phyloP scores from a whole-genome alignment of 2,329 filamentous ascomycete species.

The Paecilomyces fulvus region DNA sequence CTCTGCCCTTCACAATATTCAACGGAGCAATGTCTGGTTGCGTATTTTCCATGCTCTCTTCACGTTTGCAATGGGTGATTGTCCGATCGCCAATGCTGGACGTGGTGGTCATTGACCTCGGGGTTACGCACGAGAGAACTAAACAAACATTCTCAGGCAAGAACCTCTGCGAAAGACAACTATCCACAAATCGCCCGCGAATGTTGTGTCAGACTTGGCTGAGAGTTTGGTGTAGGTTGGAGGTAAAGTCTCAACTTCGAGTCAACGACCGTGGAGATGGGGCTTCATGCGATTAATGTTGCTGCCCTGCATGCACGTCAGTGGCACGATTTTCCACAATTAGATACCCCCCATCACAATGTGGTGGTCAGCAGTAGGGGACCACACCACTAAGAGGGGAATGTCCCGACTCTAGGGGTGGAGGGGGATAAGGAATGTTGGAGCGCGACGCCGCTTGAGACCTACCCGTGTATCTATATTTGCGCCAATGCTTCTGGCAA shows the following conservation, averaged over 20 bases:
- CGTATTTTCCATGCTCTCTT: conserved; percentile 24
- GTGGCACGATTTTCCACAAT: conserved; percentile 1
- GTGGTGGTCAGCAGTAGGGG: conserved; percentile 1
- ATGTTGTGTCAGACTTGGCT: neutral
- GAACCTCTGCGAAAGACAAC: neutral
- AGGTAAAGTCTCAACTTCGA: neutral
- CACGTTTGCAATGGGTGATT: neutral
- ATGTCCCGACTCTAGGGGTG: conserved; percentile 18
- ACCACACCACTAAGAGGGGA: conserved; percentile 8
- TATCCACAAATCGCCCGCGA: neutral
- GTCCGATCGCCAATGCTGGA: conserved; percentile 1
- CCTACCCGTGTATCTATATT: neutral
- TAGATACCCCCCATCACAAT: conserved; percentile 4
- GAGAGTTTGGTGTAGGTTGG: neutral
- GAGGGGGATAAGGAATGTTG: conserved; percentile 8
- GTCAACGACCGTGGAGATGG: neutral
- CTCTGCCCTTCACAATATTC: conserved; percentile 28
- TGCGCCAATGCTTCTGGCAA: neutral
- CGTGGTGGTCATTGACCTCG: conserved; percentile 22
- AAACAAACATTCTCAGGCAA: conserved; percentile 3
- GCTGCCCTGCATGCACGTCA: neutral
- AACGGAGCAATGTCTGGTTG: conserved; percentile 30
- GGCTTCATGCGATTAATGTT: conserved; percentile 1
- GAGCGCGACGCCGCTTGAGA: neutral
- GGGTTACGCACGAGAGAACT: conserved; percentile 2